Evolutionary conservation across 1,284 basidiomycete genomes (phyloP), one percentile per base, ranked within the genome.

Genomic region (Cryptococcus floricola): DNA sequence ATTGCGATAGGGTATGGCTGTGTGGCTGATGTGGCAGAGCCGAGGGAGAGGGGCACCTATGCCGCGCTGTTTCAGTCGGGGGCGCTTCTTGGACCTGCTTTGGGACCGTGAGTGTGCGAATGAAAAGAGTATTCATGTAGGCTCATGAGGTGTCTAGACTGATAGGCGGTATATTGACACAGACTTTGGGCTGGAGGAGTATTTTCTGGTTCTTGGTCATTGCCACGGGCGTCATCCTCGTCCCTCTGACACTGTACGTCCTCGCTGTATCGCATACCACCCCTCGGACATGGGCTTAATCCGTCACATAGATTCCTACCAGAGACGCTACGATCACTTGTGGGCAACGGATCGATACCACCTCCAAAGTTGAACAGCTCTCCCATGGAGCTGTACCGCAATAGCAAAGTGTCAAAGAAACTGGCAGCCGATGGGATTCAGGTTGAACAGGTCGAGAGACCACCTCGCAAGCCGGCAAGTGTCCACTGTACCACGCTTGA

Each of bases 321-420:
- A 2, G 76, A 78, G 54, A 77, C 75, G 2, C 68, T 77, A 2
- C 64, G 76, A 25, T 66, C 65, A 18, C 52, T 77, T 1, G 76
- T 77, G 4, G 76, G 74, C 13, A 70, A 77, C 53, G 76, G 76
- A 0, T 71, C 70, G 0, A 65, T 75, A 10, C 69, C 74, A 5
- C 73, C 74, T 19, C 74, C 74, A 3, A 42, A 65, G 12, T 59
- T 73, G 16, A 70, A 69, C 54, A 52, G 59, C 12, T 66, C 67
- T 5, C 70, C 71, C 0, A 48, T 68, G 5, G 58, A 60, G 27
- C 52, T 74, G 13, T 50, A 61, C n/a, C 57, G 59, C 38, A 50
- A 60, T 18, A 52, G 63, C 12, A 60, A 60, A 39, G 61, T 64
- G 57, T 52, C 60, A 25, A 65, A 57, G 46, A 57, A 63, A 28